Evolutionary conservation across 257 asterid genomes (phyloP).

Genomic region (Gardenia jasminoides): DNA sequence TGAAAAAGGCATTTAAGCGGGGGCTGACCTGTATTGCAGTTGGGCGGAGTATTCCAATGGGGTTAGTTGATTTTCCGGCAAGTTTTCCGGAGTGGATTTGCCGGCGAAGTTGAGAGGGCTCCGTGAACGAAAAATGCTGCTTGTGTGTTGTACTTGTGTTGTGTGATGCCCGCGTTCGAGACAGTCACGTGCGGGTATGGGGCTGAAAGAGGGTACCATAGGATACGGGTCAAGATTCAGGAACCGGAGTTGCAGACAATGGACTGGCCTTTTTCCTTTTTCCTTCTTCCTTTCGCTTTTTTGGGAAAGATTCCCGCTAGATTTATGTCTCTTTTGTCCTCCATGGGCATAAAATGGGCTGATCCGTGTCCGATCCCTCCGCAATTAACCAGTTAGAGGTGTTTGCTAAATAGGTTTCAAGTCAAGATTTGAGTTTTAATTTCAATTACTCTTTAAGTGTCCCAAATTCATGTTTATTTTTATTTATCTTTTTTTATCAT

Average conservation of each 20-base stretch:
- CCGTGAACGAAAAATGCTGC: not conserved
- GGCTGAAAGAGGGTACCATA: not conserved
- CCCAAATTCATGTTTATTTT: too few relatives aligned
- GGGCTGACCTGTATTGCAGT: conserved; percentile 10
- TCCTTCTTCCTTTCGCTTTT: too few relatives aligned
- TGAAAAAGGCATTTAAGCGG: not conserved
- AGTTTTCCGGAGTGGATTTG: conserved; percentile 5
- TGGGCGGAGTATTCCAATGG: not conserved
- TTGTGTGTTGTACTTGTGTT: not conserved
- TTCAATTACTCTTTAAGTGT: too few relatives aligned
- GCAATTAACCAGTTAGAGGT: too few relatives aligned
- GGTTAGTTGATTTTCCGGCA: conserved; percentile 26
- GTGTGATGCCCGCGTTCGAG: conserved; percentile 8
- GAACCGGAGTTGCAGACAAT: not conserved
- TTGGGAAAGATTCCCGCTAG: too few relatives aligned
- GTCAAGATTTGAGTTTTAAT: too few relatives aligned
- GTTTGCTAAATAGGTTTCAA: too few relatives aligned
- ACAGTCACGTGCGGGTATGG: not conserved
- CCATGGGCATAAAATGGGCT: too few relatives aligned
- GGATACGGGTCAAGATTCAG: not conserved
- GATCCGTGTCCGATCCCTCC: too few relatives aligned
- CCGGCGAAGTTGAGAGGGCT: conserved; percentile 8
- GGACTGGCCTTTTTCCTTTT: too few relatives aligned
- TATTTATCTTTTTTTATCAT: too few relatives aligned
- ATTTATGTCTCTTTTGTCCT: too few relatives aligned